Percentiles rank a stretch among this genome's conserved stretches.
Evolutionary conservation across 2,329 filamentous ascomycete genomes (phyloP).

Genomic region (Phaeosphaeriaceae sp.): DNA sequence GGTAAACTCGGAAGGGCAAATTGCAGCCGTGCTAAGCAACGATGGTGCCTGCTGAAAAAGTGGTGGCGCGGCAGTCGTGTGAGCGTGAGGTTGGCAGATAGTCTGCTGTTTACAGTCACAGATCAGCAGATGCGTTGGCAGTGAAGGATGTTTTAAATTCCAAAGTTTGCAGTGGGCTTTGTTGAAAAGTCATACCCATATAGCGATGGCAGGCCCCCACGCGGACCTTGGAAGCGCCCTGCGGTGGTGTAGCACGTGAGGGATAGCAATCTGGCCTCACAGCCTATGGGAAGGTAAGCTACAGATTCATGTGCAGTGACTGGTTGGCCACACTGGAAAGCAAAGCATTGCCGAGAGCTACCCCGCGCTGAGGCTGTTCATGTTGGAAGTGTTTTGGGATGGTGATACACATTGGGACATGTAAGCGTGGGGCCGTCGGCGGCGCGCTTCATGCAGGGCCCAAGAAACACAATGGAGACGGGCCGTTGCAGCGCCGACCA

Average conservation of each 20-base stretch:
- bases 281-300: slow-evolving; percentile 26
- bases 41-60: not conserved
- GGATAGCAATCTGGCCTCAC: not conserved
- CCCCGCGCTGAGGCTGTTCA: not conserved
- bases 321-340: slow-evolving; percentile 11
- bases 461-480: slow-evolving; percentile 1
- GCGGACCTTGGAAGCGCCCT: not conserved
- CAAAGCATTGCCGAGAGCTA: not conserved
- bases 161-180: not conserved
- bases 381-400: not conserved
- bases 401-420: slow-evolving; percentile 2
- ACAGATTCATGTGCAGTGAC: slow-evolving; percentile 11
- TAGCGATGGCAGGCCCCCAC: slow-evolving; percentile 4
- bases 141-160: not conserved
- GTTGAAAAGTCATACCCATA: slow-evolving; percentile 1
- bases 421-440: slow-evolving; percentile 7
- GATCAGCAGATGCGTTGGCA: slow-evolving; percentile 4
- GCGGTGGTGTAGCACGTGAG: slow-evolving; percentile 1
- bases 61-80: slow-evolving; percentile 1
- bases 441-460: not conserved
- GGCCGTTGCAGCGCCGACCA: slow-evolving; percentile 2
- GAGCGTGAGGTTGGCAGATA: not conserved
- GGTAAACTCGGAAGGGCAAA: slow-evolving; percentile 30
- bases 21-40: slow-evolving; percentile 3
- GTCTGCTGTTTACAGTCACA: not conserved